phyloP scores from a whole-genome alignment of 2,329 filamentous ascomycete species.

The Phaeosphaeriaceae sp. region DNA sequence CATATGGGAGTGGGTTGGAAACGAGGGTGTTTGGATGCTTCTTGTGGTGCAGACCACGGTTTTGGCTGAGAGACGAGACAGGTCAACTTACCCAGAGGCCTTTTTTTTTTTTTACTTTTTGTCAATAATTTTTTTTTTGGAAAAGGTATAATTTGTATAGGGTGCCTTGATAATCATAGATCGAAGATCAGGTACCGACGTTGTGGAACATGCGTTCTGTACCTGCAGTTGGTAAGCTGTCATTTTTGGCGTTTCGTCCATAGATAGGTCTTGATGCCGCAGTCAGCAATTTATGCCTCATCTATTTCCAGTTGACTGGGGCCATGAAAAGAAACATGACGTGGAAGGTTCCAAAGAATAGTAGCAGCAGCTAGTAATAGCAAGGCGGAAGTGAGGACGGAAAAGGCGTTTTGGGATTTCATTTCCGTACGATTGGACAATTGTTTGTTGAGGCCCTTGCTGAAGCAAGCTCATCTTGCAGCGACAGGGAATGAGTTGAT shows the following conservation, averaged over 20 bases:
- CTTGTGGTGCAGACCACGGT: no score
- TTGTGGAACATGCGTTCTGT: not conserved
- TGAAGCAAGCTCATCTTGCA: slow-evolving; percentile 1
- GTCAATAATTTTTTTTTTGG: no score
- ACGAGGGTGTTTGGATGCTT: not conserved
- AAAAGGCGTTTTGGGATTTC: not conserved
- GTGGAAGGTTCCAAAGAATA: not conserved
- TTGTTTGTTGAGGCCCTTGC: not conserved
- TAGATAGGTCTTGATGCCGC: not conserved
- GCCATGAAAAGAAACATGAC: slow-evolving; percentile 1
- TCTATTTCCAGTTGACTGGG: not conserved
- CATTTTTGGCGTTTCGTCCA: not conserved
- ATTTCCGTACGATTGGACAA: not conserved
- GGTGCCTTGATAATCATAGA: not conserved
- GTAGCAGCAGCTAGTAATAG: no score
- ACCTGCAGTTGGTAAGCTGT: not conserved
- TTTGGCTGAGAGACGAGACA: no score
- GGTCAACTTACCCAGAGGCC: no score
- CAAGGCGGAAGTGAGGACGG: no score
- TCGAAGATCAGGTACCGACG: no score
- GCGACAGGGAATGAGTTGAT: slow-evolving; percentile 7
- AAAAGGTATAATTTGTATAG: no score
- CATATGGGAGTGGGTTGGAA: slow-evolving; percentile 1
- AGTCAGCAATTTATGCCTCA: slow-evolving; percentile 2
- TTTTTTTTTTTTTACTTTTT: no score